phyloP scores from a whole-genome alignment of 768 basidiomycete species.

The Leccinum pellstonianum region DNA sequence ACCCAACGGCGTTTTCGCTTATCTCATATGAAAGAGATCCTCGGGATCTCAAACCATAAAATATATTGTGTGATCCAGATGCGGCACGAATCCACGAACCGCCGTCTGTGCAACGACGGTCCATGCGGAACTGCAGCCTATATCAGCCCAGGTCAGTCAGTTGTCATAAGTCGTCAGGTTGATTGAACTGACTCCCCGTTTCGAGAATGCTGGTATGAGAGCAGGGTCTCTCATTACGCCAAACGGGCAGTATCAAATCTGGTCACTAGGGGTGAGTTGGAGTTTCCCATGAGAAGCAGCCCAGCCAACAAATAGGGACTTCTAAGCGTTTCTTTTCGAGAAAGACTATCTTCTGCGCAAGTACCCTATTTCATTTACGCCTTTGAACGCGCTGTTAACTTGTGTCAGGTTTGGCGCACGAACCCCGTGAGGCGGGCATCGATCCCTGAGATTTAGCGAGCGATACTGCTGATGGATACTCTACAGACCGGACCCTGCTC shows the following conservation, averaged over 20 bases:
- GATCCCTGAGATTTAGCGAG: slow-evolving; percentile 22
- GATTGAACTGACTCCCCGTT: slow-evolving; percentile 5
- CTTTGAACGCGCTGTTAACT: slow-evolving; percentile 4
- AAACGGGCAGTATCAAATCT: slow-evolving; percentile 47
- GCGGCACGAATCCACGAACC: slow-evolving; percentile 37
- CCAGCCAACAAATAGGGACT: neutral
- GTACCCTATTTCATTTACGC: slow-evolving; percentile 9
- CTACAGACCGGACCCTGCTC: neutral
- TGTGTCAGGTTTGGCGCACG: slow-evolving; percentile 19
- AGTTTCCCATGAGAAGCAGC: slow-evolving; percentile 21
- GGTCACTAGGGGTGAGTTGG: slow-evolving; percentile 73
- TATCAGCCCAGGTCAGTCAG: slow-evolving; percentile 67
- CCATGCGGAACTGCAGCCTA: slow-evolving; percentile 61
- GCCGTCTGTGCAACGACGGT: slow-evolving; percentile 45
- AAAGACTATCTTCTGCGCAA: slow-evolving; percentile 3
- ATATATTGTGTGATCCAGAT: slow-evolving; percentile 48
- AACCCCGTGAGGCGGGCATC: slow-evolving; percentile 9
- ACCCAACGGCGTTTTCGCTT: no score
- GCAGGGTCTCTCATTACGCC: slow-evolving; percentile 23
- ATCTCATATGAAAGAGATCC: no score
- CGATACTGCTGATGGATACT: slow-evolving; percentile 15
- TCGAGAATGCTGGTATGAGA: slow-evolving; percentile 56
- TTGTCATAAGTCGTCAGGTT: neutral
- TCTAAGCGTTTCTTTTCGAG: slow-evolving; percentile 1
- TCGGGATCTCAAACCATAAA: slow-evolving; percentile 71